A percentile compares a stretch with the other conserved stretches of the same genome.
These are phyloP conservation scores for Xanthoconium stramineum DNA, from an alignment of 768 basidiomycete genomes.

Conservation along the genomic window DNA sequence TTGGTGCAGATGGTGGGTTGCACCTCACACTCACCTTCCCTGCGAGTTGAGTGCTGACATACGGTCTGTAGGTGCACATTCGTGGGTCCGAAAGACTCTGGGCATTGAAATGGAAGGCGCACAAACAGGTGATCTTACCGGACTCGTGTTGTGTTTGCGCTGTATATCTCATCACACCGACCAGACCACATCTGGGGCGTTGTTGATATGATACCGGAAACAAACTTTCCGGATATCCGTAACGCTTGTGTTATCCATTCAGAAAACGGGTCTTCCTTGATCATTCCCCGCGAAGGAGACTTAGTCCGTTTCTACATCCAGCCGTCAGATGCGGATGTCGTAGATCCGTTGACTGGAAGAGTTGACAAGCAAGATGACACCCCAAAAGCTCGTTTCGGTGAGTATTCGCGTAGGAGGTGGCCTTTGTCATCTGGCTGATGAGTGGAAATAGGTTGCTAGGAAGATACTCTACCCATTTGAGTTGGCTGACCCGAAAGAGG, in stretches of 20 bases:
- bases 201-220: conserved; percentile 59
- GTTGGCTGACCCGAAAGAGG: no score
- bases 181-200: conserved; percentile 41
- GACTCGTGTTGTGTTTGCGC: neutral
- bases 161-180: neutral
- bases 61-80: conserved; percentile 28
- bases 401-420: no score
- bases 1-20: conserved; percentile 33
- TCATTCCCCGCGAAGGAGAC: no score
- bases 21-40: no score
- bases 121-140: conserved; percentile 30
- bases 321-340: conserved; percentile 45
- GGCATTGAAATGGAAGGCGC: no score
- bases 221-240: conserved; percentile 75
- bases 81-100: no score
- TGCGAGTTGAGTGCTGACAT: neutral
- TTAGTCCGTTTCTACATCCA: conserved; percentile 39
- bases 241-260: conserved; percentile 48
- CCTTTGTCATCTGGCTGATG: neutral
- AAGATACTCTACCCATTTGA: conserved; percentile 44
- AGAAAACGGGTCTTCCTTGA: no score
- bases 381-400: conserved; percentile 42
- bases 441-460: conserved; percentile 43
- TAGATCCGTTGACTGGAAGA: conserved; percentile 28
- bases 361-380: conserved; percentile 49